phyloP scores from a whole-genome alignment of 306 rosid genomes.

The Quercus parvula region DNA sequence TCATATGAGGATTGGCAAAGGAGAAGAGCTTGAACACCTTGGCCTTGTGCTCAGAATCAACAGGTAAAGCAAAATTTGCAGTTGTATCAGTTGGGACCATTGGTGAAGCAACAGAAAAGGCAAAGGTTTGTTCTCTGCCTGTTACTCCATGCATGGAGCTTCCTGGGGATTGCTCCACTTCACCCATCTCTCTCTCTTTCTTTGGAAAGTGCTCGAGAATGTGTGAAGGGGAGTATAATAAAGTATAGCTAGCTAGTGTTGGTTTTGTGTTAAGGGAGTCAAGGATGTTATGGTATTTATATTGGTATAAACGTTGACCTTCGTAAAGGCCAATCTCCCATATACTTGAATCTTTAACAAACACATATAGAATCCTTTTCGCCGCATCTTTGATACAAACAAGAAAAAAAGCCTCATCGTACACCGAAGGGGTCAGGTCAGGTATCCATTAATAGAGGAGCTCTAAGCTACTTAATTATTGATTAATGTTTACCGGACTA shows the following conservation, averaged over 20 bases:
- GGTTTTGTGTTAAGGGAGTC: not conserved
- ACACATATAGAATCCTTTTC: slow-evolving; percentile 20
- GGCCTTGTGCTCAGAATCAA: slow-evolving; percentile 80
- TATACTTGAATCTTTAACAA: not conserved
- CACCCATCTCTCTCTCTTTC: slow-evolving; percentile 21
- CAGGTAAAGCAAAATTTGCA: slow-evolving; percentile 64
- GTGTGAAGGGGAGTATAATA: not conserved
- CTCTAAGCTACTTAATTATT: not conserved
- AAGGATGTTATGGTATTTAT: slow-evolving; percentile 37
- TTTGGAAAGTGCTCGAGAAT: not conserved
- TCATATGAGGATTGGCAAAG: slow-evolving; percentile 84
- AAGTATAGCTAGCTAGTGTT: not conserved
- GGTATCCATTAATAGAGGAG: not conserved
- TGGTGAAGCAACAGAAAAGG: slow-evolving; percentile 69
- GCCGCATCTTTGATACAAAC: slow-evolving; percentile 50
- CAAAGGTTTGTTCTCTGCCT: slow-evolving; percentile 64
- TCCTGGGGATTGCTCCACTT: slow-evolving; percentile 65
- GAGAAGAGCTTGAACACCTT: slow-evolving; percentile 73
- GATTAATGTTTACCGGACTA: not conserved
- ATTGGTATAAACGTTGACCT: slow-evolving; percentile 42
- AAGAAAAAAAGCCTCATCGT: slow-evolving; percentile 40
- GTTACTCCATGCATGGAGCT: slow-evolving; percentile 98
- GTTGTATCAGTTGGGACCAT: slow-evolving; percentile 64
- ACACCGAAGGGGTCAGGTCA: slow-evolving; percentile 61
- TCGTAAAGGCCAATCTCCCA: slow-evolving; percentile 30